Percentiles rank a stretch among this genome's conserved stretches.
phyloP scores from a whole-genome alignment of 2,329 filamentous ascomycete species.

The Colletotrichum sp. region DNA sequence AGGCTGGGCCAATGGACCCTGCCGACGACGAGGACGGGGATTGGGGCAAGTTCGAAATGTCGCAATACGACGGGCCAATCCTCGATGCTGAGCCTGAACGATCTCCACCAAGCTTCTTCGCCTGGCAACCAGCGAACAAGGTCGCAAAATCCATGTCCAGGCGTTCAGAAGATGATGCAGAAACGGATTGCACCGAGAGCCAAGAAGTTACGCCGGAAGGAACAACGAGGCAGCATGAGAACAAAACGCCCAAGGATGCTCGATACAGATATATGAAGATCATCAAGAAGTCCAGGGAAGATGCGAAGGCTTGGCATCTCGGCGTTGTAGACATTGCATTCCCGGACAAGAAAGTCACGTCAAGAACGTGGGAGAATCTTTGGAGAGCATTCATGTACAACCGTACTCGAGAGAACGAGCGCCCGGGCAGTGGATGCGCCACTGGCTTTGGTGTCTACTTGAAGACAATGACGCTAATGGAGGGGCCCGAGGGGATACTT shows the following conservation, averaged over 20 bases:
- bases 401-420: background rate
- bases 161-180: fast-evolving
- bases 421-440: background rate
- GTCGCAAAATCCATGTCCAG: background rate
- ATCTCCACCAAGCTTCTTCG: background rate
- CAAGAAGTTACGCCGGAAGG: fast-evolving
- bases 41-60: background rate
- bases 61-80: background rate
- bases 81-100: background rate
- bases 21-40: background rate
- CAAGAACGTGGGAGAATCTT: background rate
- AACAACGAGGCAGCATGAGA: fast-evolving
- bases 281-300: background rate
- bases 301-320: background rate
- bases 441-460: background rate
- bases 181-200: fast-evolving
- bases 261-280: background rate
- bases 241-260: background rate
- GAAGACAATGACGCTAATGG: background rate
- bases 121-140: background rate
- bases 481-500: background rate
- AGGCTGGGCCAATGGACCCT: background rate
- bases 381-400: slow-evolving; percentile 14
- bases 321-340: background rate
- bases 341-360: background rate